Base-by-base conservation (phyloP, 176 grass and related monocot species). In the Triticum urartu region DNA sequence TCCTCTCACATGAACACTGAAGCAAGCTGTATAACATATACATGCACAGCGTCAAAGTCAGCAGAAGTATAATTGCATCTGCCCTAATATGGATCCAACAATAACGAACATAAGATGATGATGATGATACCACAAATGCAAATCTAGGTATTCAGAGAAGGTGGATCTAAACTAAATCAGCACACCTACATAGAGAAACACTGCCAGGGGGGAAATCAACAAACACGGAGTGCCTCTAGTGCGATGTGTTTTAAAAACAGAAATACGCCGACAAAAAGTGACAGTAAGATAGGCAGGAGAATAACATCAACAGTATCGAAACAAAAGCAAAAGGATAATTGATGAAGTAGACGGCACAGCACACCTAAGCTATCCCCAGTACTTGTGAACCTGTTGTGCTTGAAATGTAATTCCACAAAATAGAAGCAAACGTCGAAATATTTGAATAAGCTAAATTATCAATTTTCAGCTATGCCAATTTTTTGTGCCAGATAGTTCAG, bases 1-100 rank as follows among this genome's bases (percentile, higher is more conserved):
- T 81, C 93, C 93, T 90, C 93, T 94, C 72, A 98, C 96, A 87
- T 98, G 96, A 87, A 98, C 92, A 42, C 86, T 88, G 87, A 98
- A 98, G 88, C 96, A 98, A 85, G 96, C 96, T 98, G 87, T 47
- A 47, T 68, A 92, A 92, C 58, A 77, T 34, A 86, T 24, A 15
- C 45, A 30, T 72, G 18, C 45, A 77, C 59, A 69, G 17, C 20
- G 26, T 87, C 75, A 84, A 13, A 76, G 17, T 68, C 9, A 36
- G 61, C 25, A 47, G 35, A 11, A 52, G 71, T 30, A 64, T 10
- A 87, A 60, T 34, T 68, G 20, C 26, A 20, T 39, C 25, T 54
- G 3, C 25, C 13, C 40, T 34, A 50, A 69, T 28, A 69, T 10
- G 12, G 60, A 50, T 77, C 1, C 24, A 64, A 74, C 36, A 87